Percentiles rank a stretch among this genome's conserved stretches.
These are phyloP conservation scores for Hyaloscypha hepaticicola DNA, from an alignment of 495 filamentous ascomycete species.

Conservation along the genomic window DNA sequence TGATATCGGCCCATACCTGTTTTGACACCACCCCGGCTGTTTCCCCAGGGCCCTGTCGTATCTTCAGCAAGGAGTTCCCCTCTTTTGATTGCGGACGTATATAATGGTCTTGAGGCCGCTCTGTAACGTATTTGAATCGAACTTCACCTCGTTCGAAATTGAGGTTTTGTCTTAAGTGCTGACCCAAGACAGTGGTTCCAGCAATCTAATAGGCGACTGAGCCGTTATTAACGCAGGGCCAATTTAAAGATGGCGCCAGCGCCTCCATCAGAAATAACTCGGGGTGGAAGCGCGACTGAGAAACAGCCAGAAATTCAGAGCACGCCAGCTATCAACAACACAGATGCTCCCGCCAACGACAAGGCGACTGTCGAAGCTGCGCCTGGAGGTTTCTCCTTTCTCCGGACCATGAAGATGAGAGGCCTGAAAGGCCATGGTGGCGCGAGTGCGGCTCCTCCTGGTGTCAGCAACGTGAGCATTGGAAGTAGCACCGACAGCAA, in stretches of 20 bases:
- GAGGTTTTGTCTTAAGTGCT: neutral
- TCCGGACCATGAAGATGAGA: constrained; percentile 24
- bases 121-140: neutral
- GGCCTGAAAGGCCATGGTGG: constrained; percentile 5
- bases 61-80: neutral
- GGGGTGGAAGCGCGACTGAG: neutral
- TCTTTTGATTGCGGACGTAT: neutral
- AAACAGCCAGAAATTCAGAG: neutral
- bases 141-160: neutral
- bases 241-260: neutral
- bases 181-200: neutral
- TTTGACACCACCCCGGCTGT: neutral
- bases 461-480: constrained; percentile 7
- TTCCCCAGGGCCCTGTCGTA: neutral
- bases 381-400: constrained; percentile 14
- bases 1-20: neutral
- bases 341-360: neutral
- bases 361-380: constrained; percentile 11
- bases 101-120: neutral
- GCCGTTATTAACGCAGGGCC: neutral
- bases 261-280: neutral
- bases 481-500: constrained; percentile 12
- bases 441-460: neutral
- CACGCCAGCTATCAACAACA: constrained; percentile 1
- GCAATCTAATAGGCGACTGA: neutral